These are phyloP conservation scores for Populus hybrid DNA, from an alignment of 441 rosid genomes.

Conservation along the genomic window DNA sequence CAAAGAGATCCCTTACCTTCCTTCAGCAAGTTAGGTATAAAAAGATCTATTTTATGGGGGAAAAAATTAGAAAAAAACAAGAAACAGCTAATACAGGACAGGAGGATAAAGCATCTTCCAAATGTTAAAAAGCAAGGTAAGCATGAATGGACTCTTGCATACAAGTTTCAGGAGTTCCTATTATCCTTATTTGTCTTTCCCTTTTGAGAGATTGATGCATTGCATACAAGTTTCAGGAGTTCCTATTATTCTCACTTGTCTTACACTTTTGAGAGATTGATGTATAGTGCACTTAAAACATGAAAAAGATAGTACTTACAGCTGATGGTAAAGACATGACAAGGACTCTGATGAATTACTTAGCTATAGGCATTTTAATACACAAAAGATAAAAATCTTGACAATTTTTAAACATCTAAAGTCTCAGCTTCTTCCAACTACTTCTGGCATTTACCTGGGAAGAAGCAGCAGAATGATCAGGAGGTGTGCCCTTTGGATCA, in stretches of 20 bases:
- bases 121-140: not conserved
- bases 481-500: conserved; percentile 88
- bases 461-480: conserved; percentile 82
- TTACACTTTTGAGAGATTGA: too few species aligned
- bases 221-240: too few species aligned
- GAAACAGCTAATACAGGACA: not conserved
- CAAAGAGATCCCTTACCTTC: not conserved
- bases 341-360: not conserved
- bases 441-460: conserved; percentile 56
- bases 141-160: not conserved
- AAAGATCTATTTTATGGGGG: not conserved
- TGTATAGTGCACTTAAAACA: not conserved
- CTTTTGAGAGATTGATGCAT: too few species aligned
- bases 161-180: not conserved
- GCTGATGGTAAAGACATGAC: not conserved
- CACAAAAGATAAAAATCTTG: conserved; percentile 3
- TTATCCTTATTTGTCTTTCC: not conserved
- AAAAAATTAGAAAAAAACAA: too few species aligned
- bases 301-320: not conserved
- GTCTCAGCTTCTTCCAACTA: conserved; percentile 2
- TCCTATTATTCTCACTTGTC: too few species aligned
- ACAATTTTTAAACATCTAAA: not conserved
- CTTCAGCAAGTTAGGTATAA: not conserved
- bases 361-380: not conserved
- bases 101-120: not conserved